Evolutionary conservation across 176 grass and related monocot genomes (phyloP), one percentile per base, ranked within the genome.

Genomic region (Tillandsia leiboldiana): DNA sequence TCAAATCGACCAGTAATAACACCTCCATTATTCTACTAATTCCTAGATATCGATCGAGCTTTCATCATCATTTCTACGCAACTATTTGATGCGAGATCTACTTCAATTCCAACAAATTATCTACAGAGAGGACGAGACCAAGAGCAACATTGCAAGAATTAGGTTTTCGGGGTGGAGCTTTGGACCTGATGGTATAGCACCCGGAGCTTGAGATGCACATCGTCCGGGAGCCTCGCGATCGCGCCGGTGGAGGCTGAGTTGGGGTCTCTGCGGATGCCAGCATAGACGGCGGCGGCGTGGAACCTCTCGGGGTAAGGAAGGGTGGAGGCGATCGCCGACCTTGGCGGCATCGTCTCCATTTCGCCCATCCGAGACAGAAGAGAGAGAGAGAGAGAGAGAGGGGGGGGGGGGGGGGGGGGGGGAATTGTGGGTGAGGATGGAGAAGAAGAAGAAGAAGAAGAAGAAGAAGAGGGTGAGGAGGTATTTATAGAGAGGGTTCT

Each of bases 231-330:
- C 33, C 71, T 62, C 8, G 57, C 61, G 23, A 14, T 66, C 14
- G 47, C 18, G 71, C 9, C 56, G 1, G 24, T 2, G 17, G 71
- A 10, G 57, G 57, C 13, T 12, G 29, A 33, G 42, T 6, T 33
- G 12, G 71, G 9, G 4, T 9, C 20, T 8, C 71, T 28, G 47
- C 57, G 57, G 48, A 73, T 63, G 12, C 71, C 71, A 11, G 28
- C 71, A 18, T 73, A 73, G 57, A 57, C 56, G 11, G 71, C 71
- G 47, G 71, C 71, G 14, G 48, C 58, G 12, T 29, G 50, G 72
- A 74, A 74, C 15, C 57, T 73, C 42, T 73, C 57, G 57, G 71
- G 71, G 48, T 74, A 74, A 63, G 72, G 20, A 23, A 63, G 48
- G 47, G 11, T 59, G 47, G 58, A 5, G 33, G 33, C 33, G 33